phyloP scores from a whole-genome alignment of 805 yeast genomes.

The Metschnikowia vanudenii region DNA sequence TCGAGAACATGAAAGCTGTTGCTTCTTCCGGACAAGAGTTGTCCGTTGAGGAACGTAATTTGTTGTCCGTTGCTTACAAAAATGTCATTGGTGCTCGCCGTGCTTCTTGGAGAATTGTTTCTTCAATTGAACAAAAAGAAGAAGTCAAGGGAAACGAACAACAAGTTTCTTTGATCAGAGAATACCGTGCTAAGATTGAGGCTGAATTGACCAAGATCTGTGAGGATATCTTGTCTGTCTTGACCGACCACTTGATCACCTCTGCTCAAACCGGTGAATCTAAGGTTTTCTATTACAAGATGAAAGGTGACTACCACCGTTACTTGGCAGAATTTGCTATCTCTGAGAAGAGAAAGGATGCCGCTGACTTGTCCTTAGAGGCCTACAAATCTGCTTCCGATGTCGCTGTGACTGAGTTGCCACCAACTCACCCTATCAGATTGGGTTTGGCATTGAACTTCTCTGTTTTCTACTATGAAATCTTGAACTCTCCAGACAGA shows the following conservation, averaged over 20 bases:
- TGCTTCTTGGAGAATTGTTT: constrained; percentile 99
- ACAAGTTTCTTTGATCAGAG: constrained; percentile 87
- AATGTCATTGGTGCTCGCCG: constrained; percentile 99
- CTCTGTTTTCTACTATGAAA: constrained; percentile 97
- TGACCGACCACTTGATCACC: constrained; percentile 87
- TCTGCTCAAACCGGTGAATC: constrained; percentile 96
- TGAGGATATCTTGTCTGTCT: constrained; percentile 86
- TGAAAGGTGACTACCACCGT: constrained; percentile 99
- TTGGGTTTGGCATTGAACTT: constrained; percentile 96
- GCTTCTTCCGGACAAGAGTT: constrained; percentile 95
- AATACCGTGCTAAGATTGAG: constrained; percentile 93
- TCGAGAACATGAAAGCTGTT: constrained; percentile 95
- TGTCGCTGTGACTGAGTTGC: constrained; percentile 93
- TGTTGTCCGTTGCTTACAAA: constrained; percentile 95
- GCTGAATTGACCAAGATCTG: constrained; percentile 88
- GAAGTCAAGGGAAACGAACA: constrained; percentile 92
- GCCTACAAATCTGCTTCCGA: constrained; percentile 95
- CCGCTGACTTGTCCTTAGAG: constrained; percentile 89
- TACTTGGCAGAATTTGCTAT: constrained; percentile 95
- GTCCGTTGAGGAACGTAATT: constrained; percentile 96
- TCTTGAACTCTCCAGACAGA: constrained; percentile 96
- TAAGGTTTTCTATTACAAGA: constrained; percentile 96
- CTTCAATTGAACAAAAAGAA: constrained; percentile 97
- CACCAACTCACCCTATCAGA: constrained; percentile 98
- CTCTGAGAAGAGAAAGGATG: constrained; percentile 86